Percentiles rank a stretch among this genome's conserved stretches.
Evolutionary conservation across 768 basidiomycete species (phyloP).

Genomic region (Paxillus involutus): DNA sequence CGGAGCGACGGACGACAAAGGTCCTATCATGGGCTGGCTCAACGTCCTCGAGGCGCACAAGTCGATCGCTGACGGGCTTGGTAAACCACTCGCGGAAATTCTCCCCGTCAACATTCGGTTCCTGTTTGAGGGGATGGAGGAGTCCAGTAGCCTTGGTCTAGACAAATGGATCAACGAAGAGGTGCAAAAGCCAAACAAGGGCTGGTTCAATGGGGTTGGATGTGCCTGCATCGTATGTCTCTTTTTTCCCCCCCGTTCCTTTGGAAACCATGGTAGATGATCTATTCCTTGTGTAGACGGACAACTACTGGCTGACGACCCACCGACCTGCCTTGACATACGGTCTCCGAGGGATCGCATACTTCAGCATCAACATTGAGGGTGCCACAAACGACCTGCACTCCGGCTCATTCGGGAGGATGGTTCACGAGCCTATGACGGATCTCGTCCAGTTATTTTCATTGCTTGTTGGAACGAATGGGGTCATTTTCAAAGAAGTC

Average conservation of each 20-base stretch:
- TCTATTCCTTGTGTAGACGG: slow-evolving; percentile 46
- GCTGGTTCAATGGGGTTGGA: slow-evolving; percentile 81
- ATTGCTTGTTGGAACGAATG: slow-evolving; percentile 70
- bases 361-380: slow-evolving; percentile 75
- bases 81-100: slow-evolving; percentile 52
- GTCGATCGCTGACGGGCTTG: no score
- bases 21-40: slow-evolving; percentile 85
- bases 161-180: slow-evolving; percentile 80
- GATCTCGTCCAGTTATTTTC: slow-evolving; percentile 77
- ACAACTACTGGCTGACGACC: slow-evolving; percentile 89
- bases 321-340: slow-evolving; percentile 77
- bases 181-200: slow-evolving; percentile 52
- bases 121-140: slow-evolving; percentile 96
- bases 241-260: background rate
- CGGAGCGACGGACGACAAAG: slow-evolving; percentile 89
- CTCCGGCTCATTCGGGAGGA: slow-evolving; percentile 79
- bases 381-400: slow-evolving; percentile 87
- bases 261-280: background rate
- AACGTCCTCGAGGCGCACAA: slow-evolving; percentile 84
- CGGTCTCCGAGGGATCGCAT: slow-evolving; percentile 79
- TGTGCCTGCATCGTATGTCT: slow-evolving; percentile 80
- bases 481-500: slow-evolving; percentile 82
- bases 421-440: slow-evolving; percentile 86
- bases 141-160: slow-evolving; percentile 80
- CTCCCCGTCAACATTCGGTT: slow-evolving; percentile 87